phyloP scores from a whole-genome alignment of 495 filamentous ascomycete genomes.

The Aspergillus coremiiformis region DNA sequence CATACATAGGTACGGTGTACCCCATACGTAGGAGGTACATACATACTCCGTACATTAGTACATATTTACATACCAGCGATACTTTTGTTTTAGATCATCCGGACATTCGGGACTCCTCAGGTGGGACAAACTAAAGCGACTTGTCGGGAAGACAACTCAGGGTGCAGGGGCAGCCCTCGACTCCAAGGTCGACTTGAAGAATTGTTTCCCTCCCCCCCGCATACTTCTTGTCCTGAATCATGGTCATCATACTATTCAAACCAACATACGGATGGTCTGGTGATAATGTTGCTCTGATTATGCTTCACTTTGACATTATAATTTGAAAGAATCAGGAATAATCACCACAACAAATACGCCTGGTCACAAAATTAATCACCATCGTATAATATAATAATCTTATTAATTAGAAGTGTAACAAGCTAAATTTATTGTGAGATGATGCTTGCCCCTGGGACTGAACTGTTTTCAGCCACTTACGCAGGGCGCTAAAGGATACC shows the following conservation, averaged over 20 bases:
- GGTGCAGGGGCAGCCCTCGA: neutral
- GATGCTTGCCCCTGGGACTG: constrained; percentile 5
- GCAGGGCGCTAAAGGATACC: constrained; percentile 9
- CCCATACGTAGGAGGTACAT: neutral
- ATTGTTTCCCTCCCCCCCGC: constrained; percentile 3
- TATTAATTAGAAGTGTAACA: neutral
- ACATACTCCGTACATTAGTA: no score
- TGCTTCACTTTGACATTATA: neutral
- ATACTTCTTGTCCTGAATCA: neutral
- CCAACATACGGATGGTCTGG: neutral
- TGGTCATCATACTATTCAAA: neutral
- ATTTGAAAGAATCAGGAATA: neutral
- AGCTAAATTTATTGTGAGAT: neutral
- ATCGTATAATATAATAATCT: neutral
- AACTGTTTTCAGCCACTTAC: constrained; percentile 12
- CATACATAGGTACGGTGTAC: neutral
- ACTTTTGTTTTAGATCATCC: constrained; percentile 20
- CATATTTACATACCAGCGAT: constrained; percentile 2
- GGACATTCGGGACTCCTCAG: constrained; percentile 15
- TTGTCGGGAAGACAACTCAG: constrained; percentile 5
- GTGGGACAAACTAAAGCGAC: constrained; percentile 15
- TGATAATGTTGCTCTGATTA: neutral
- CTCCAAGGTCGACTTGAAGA: constrained; percentile 10
- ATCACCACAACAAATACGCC: neutral
- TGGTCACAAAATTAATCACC: neutral